Conservation (phyloP, 441 rosid genomes). For the Pelargonium exstipulatum region DNA sequence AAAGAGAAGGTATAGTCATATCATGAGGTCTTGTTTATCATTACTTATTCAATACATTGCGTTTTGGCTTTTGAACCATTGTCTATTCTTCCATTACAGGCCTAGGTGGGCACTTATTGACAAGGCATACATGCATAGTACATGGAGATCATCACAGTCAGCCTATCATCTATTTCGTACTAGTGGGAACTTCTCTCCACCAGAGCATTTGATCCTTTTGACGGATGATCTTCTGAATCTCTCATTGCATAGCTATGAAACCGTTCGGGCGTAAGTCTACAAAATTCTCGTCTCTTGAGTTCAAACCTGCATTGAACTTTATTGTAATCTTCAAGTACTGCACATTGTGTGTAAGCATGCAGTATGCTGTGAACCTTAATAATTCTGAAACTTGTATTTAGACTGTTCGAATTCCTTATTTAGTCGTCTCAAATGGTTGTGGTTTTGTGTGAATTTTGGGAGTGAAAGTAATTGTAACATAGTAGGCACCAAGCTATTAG, state of each 20-base stretch:
- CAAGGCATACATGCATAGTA: conserved; percentile 93
- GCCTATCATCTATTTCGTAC: conserved; percentile 85
- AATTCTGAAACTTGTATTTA: background rate
- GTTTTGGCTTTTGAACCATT: conserved; percentile 12
- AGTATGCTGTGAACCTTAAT: background rate
- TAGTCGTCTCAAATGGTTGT: background rate
- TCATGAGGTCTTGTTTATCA: conserved; percentile 16
- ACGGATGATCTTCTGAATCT: conserved; percentile 85
- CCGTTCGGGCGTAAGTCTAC: conserved; percentile 85
- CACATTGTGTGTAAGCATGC: background rate
- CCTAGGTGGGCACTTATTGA: conserved; percentile 99
- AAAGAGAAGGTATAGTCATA: conserved; percentile 66
- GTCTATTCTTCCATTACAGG: conserved; percentile 42
- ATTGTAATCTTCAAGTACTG: background rate
- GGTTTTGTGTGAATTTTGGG: conserved; percentile 1
- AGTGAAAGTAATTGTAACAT: background rate
- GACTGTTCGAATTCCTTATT: background rate
- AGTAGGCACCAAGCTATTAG: background rate
- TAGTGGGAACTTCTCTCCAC: conserved; percentile 66
- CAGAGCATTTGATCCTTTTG: conserved; percentile 63
- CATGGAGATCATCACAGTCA: conserved; percentile 99
- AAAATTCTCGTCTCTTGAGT: conserved; percentile 14
- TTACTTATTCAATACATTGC: conserved; percentile 16
- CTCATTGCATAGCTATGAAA: conserved; percentile 90
- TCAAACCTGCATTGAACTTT: conserved; percentile 11